Conservation (phyloP, 2,329 filamentous ascomycete species). For the Monosporascus sp. region DNA sequence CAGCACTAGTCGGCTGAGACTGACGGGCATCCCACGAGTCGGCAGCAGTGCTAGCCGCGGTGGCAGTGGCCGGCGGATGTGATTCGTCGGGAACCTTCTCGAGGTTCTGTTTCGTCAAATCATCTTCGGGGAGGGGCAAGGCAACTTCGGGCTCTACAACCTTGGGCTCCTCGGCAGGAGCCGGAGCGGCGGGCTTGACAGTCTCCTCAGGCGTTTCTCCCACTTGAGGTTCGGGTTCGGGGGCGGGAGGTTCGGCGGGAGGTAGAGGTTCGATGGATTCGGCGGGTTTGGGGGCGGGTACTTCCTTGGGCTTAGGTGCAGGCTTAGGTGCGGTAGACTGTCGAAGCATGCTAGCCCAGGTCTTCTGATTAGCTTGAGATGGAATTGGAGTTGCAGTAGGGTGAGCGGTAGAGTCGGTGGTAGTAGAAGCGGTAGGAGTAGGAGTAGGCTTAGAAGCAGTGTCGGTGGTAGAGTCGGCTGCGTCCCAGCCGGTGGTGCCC, state of each 20-base stretch:
- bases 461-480: constrained; percentile 28
- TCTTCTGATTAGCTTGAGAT: constrained; percentile 43
- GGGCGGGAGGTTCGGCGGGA: constrained; percentile 33
- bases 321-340: constrained; percentile 54
- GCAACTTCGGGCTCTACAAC: constrained; percentile 46
- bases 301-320: constrained; percentile 48
- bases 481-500: constrained; percentile 30
- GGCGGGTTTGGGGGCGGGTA: constrained; percentile 39
- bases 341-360: constrained; percentile 72
- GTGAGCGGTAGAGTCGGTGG: constrained; percentile 19
- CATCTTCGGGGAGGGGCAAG: constrained; percentile 68
- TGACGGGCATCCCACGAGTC: constrained; percentile 75
- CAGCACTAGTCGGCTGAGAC: constrained; percentile 44
- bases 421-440: constrained; percentile 24
- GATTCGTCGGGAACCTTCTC: constrained; percentile 84
- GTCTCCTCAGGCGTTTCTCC: constrained; percentile 29
- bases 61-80: constrained; percentile 69
- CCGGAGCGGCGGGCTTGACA: constrained; percentile 21
- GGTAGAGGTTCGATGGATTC: constrained; percentile 42
- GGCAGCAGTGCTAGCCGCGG: constrained; percentile 80
- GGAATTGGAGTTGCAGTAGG: constrained; percentile 30
- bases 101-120: constrained; percentile 86
- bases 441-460: constrained; percentile 28
- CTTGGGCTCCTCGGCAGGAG: constrained; percentile 28
- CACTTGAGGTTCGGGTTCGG: constrained; percentile 33